These are phyloP conservation scores for Trichocladium uniseriatum DNA, from an alignment of 495 filamentous ascomycete species.

Conservation along the genomic window DNA sequence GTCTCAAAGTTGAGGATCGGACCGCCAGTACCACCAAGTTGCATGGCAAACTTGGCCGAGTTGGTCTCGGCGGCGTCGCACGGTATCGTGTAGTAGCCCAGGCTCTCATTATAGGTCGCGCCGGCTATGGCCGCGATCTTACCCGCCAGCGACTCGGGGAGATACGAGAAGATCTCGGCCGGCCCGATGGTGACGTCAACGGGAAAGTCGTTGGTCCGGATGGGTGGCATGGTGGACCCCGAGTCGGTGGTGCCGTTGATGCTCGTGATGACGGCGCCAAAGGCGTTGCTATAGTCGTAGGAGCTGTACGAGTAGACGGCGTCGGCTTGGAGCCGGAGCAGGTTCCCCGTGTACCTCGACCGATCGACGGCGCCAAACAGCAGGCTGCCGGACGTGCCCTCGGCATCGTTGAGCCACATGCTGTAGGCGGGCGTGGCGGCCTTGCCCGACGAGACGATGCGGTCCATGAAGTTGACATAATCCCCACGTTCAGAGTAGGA, in stretches of 20 bases:
- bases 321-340: constrained; percentile 48
- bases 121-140: constrained; percentile 50
- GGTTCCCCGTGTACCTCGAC: constrained; percentile 56
- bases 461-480: constrained; percentile 61
- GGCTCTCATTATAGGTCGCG: constrained; percentile 37
- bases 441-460: constrained; percentile 52
- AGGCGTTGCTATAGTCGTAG: constrained; percentile 35
- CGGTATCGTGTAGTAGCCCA: constrained; percentile 48
- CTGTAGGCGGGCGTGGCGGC: constrained; percentile 71
- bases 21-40: constrained; percentile 37
- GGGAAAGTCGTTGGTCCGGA: constrained; percentile 48
- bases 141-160: constrained; percentile 52
- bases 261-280: constrained; percentile 53
- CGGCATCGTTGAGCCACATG: constrained; percentile 63
- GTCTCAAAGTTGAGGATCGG: constrained; percentile 53
- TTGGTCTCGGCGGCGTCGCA: constrained; percentile 50
- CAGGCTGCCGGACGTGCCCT: constrained; percentile 57
- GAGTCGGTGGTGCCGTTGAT: constrained; percentile 23
- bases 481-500: constrained; percentile 10
- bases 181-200: constrained; percentile 48
- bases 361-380: constrained; percentile 79
- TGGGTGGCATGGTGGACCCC: constrained; percentile 29
- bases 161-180: constrained; percentile 62
- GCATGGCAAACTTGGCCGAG: constrained; percentile 49
- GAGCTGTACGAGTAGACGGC: constrained; percentile 17